A percentile compares a stretch with the other conserved stretches of the same genome.
These are phyloP conservation scores for Aspergillus phoenicis DNA, from an alignment of 2,329 filamentous ascomycete genomes.

Conservation along the genomic window DNA sequence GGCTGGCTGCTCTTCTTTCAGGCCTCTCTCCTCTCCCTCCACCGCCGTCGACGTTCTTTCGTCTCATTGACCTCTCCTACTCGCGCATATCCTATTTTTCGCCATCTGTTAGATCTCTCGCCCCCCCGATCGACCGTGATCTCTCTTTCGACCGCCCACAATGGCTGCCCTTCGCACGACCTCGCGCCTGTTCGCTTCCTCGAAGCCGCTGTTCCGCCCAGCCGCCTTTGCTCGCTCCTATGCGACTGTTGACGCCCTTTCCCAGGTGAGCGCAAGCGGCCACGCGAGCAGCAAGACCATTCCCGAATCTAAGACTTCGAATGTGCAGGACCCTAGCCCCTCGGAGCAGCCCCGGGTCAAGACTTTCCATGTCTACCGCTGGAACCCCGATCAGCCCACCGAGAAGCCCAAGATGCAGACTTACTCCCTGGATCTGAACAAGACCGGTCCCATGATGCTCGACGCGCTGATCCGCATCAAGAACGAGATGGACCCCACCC, in stretches of 20 bases:
- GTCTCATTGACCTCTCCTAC: slow-evolving; percentile 6
- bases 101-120: slow-evolving; percentile 13
- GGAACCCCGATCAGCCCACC: slow-evolving; percentile 90
- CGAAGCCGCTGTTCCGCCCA: slow-evolving; percentile 47
- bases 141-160: slow-evolving; percentile 22
- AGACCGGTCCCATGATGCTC: slow-evolving; percentile 98
- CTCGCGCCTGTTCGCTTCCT: slow-evolving; percentile 48
- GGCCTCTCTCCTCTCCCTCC: slow-evolving; percentile 17
- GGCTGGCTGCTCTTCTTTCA: slow-evolving; percentile 18
- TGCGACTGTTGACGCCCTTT: slow-evolving; percentile 48
- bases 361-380: slow-evolving; percentile 98
- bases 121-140: slow-evolving; percentile 16
- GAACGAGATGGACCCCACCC: slow-evolving; percentile 95
- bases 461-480: slow-evolving; percentile 97
- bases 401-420: slow-evolving; percentile 95
- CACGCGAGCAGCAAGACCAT: slow-evolving; percentile 37
- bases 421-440: slow-evolving; percentile 95
- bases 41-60: slow-evolving; percentile 3
- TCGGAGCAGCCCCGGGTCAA: slow-evolving; percentile 68
- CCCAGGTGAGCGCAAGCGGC: slow-evolving; percentile 31
- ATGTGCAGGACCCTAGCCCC: slow-evolving; percentile 62
- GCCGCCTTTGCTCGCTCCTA: slow-evolving; percentile 47
- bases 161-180: slow-evolving; percentile 55
- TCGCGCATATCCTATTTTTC: slow-evolving; percentile 3
- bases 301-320: slow-evolving; percentile 59